Base-by-base conservation (phyloP, 1,284 basidiomycete genomes). In the Cutaneotrichosporon curvatum region DNA sequence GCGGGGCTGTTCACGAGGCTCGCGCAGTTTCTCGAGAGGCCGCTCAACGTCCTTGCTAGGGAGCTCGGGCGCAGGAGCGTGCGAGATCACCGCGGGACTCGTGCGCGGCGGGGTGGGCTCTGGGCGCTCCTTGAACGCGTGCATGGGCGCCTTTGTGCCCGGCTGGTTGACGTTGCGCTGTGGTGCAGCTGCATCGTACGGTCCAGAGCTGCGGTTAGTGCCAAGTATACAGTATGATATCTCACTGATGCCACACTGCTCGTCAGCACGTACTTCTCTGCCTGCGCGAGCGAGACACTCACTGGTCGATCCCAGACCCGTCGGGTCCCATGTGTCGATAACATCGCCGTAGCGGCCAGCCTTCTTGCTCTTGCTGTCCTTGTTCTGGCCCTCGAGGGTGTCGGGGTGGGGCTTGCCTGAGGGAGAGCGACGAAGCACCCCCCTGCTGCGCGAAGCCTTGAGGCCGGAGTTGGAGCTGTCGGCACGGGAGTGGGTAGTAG, bases 281-380 rank as follows among this genome's bases (percentile, higher is more conserved):
- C 14, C 25, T 28, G 12, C 7, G 12, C 25, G 7, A 7, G 25
- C 12, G 7, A 28, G 12, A 12, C 25, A 63, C 67, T 63, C 53
- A 70, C 67, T 65, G 5, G 67, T 66, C 50, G 50, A 61, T 5
- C 70, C 70, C 15, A 72, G 46, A 28, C 70, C 70, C 3, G 70
- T 68, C 7, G 68, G 69, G 57, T 72, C 70, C 70, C 69, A 72
- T 7, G 60, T 61, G 58, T 72, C 70, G 31, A 72, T 70, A 12
- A 72, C 64, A 52, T 72, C 70, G 15, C 64, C 68, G 48, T 72
- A 69, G 45, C 62, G 52, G 45, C 60, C 61, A 18, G 58, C 63
- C 55, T 66, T 67, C 55, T 67, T 68, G 43, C 65, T 60, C 36
- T 59, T 61, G 10, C 49, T 36, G 7, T 63, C 61, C 47, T 62